Evolutionary conservation across 768 basidiomycete genomes (phyloP), one percentile per base, ranked within the genome.

Genomic region (Lyophyllum decastes): DNA sequence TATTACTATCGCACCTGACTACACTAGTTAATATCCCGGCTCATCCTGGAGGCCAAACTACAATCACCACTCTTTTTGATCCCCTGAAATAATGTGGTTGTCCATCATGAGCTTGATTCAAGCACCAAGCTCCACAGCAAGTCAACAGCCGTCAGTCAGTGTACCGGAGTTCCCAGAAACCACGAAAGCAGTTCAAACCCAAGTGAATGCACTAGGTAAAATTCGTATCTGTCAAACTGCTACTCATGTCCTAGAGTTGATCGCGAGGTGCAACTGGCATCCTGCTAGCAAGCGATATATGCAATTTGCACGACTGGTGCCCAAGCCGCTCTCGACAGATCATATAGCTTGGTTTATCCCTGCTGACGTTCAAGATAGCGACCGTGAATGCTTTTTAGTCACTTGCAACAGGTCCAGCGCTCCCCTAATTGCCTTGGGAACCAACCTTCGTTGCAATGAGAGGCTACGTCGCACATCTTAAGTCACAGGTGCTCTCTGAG

Each of bases 41-140:
- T 40, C 38, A 43, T 24, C 34, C 54, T 55, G 53, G 53, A 55
- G 34, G 33, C 54, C 54, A 38, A 26, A 51, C 56, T n/a, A 54
- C 68, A 69, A 67, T 69, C 64, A 70, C 68, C 63, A 68, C 66
- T 65, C 69, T 64, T 57, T 55, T 45, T 22, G 17, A 45, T 11
- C 22, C 4, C 44, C 8, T 24, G 44, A 45, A 45, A 24, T 12
- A 11, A 10, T 45, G 9, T 24, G 44, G 10, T n/a, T 4, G 21
- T 7, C 21, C 21, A 11, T 24, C n/a, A 19, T n/a, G n/a, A 10
- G 2, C 17, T 5, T 38, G 14, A 38, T 16, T 14, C 35, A 11
- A 33, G 30, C 30, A 38, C 16, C 14, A 38, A 38, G 14, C 35
- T 3, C 14, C 35, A 14, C 7, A 7, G 8, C 35, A 7, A 33